phyloP scores from a whole-genome alignment of 768 basidiomycete species.

The Holtermanniella nyarrowii region DNA sequence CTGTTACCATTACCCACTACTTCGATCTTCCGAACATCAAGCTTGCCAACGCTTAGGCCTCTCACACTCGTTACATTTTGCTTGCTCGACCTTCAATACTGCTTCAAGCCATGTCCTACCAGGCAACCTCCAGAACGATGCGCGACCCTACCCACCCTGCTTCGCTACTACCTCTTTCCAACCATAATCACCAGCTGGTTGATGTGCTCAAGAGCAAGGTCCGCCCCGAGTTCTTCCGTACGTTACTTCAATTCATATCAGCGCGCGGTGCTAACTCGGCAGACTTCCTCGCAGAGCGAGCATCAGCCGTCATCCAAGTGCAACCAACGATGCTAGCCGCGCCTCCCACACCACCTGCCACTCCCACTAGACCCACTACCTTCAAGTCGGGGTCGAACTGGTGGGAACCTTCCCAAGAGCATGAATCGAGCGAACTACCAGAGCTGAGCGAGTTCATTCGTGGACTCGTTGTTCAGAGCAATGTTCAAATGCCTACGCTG shows the following conservation, averaged over 20 bases:
- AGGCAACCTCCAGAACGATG: constrained; percentile 14
- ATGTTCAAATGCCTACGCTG: constrained; percentile 82
- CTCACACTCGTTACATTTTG: neutral
- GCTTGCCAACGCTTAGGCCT: too few relatives aligned
- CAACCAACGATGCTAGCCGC: constrained; percentile 49
- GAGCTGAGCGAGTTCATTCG: constrained; percentile 75
- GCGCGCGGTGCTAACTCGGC: constrained; percentile 2
- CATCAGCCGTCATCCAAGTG: constrained; percentile 55
- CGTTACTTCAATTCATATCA: constrained; percentile 11
- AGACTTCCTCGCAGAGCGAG: constrained; percentile 63
- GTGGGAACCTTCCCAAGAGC: constrained; percentile 31
- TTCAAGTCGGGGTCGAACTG: constrained; percentile 35
- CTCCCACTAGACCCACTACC: constrained; percentile 48
- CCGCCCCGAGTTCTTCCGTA: constrained; percentile 67
- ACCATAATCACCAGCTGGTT: constrained; percentile 71
- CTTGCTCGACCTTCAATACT: neutral
- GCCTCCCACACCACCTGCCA: constrained; percentile 55
- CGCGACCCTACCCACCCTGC: constrained; percentile 48
- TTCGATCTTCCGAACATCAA: too few relatives aligned
- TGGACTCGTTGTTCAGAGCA: constrained; percentile 64
- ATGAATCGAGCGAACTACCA: constrained; percentile 44
- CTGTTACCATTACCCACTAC: too few relatives aligned
- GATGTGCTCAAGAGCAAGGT: constrained; percentile 65
- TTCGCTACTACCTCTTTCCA: constrained; percentile 64
- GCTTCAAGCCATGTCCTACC: constrained; percentile 2